A percentile compares a stretch with the other conserved stretches of the same genome.
phyloP scores from a whole-genome alignment of 2,329 filamentous ascomycete species.

The Fusarium palustre region DNA sequence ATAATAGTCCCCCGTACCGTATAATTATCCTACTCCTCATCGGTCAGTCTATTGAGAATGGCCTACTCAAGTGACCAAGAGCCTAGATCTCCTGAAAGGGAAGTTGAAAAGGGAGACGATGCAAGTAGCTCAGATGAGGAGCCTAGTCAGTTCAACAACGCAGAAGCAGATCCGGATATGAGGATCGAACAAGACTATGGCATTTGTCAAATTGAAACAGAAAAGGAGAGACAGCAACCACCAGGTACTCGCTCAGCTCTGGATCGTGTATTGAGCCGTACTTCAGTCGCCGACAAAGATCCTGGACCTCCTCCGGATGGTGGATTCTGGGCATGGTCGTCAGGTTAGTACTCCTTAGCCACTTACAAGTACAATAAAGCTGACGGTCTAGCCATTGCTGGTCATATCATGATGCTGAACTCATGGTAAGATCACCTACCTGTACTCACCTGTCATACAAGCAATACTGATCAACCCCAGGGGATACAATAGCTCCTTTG shows the following conservation, averaged over 20 bases:
- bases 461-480: background rate
- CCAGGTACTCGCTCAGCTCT: background rate
- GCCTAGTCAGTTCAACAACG: background rate
- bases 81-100: background rate
- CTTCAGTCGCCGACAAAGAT: background rate
- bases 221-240: background rate
- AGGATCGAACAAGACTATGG: background rate
- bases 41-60: background rate
- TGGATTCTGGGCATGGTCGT: conserved; percentile 8
- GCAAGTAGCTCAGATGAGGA: conserved; percentile 1
- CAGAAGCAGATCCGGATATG: background rate
- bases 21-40: background rate
- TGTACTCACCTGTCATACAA: background rate
- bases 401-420: conserved; percentile 16
- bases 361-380: background rate
- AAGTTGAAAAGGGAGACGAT: background rate
- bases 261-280: conserved; percentile 1
- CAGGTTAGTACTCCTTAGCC: background rate
- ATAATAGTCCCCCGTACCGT: background rate
- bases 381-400: background rate
- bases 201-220: background rate
- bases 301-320: conserved; percentile 9
- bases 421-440: background rate
- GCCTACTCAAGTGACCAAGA: background rate
- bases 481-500: conserved; percentile 19